phyloP scores from a whole-genome alignment of 2,329 filamentous ascomycete genomes.

The Alternaria brassicicola region DNA sequence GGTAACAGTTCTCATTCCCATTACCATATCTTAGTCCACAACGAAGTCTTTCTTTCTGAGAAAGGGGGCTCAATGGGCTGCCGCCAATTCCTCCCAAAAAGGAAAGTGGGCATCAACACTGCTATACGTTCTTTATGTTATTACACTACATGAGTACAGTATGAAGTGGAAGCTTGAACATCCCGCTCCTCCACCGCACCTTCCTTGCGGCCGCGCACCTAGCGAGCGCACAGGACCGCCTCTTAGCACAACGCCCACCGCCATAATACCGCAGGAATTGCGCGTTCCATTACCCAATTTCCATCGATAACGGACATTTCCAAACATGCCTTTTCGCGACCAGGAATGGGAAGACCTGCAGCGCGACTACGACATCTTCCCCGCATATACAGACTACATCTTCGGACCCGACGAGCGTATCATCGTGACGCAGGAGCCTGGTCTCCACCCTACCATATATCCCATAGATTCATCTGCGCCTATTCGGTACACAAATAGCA shows the following conservation, averaged over 20 bases:
- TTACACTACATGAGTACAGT: too few species aligned
- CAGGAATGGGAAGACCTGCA: constrained; percentile 24
- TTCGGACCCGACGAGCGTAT: constrained; percentile 22
- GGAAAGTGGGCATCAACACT: too few species aligned
- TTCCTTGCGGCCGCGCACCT: background rate
- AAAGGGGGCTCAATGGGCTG: background rate
- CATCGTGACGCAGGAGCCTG: constrained; percentile 19
- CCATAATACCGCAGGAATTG: background rate
- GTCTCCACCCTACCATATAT: constrained; percentile 23
- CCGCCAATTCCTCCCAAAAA: background rate
- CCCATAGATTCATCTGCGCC: background rate
- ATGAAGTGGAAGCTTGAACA: background rate
- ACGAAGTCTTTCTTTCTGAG: background rate
- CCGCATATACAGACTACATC: constrained; percentile 32
- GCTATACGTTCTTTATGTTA: too few species aligned
- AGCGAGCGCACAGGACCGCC: background rate
- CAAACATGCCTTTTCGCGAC: constrained; percentile 24
- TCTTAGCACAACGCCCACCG: background rate
- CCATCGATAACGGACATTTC: background rate
- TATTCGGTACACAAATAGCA: constrained; percentile 12
- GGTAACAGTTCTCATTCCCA: background rate
- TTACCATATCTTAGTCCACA: too few species aligned
- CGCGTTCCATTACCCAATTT: background rate
- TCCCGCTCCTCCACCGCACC: constrained; percentile 1
- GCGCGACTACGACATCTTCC: constrained; percentile 28